Conservation (phyloP, 2,329 filamentous ascomycete genomes). For the Fusarium sp. region DNA sequence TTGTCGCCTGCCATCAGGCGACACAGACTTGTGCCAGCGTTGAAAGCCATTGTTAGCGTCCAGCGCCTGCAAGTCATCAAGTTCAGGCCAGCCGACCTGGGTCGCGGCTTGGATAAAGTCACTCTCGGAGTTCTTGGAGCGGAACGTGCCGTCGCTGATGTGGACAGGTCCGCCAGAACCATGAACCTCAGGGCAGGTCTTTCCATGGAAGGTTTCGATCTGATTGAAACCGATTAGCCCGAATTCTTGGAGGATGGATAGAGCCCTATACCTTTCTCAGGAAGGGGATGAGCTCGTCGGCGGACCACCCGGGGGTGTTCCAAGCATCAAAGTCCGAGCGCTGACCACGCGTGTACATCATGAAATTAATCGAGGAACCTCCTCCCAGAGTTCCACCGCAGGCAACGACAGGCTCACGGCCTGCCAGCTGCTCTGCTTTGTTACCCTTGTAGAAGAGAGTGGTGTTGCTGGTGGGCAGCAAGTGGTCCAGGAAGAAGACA, state of each 20-base stretch:
- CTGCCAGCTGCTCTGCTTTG: constrained; percentile 35
- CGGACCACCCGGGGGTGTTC: constrained; percentile 51
- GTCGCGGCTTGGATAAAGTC: constrained; percentile 65
- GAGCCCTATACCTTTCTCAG: constrained; percentile 47
- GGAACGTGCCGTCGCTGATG: constrained; percentile 66
- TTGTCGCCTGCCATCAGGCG: constrained; percentile 66
- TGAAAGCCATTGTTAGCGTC: constrained; percentile 54
- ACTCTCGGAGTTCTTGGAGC: constrained; percentile 57
- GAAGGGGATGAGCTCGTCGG: constrained; percentile 50
- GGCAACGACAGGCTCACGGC: constrained; percentile 40
- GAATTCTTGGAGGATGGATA: neutral
- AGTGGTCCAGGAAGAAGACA: constrained; percentile 38
- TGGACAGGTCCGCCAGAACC: constrained; percentile 69
- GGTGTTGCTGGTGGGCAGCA: constrained; percentile 35
- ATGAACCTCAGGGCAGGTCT: constrained; percentile 61
- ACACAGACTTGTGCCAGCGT: constrained; percentile 58
- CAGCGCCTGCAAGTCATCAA: constrained; percentile 68
- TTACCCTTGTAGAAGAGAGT: constrained; percentile 43
- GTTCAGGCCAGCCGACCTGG: constrained; percentile 64
- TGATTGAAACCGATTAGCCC: constrained; percentile 26
- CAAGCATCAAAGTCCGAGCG: constrained; percentile 51
- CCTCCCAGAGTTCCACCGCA: constrained; percentile 48
- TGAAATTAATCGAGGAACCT: constrained; percentile 50
- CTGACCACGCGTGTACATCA: constrained; percentile 51
- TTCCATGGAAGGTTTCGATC: constrained; percentile 70